Percentiles rank a stretch among this genome's conserved stretches.
Conservation (phyloP, 208 protist species). For the Entamoeba histolytica region DNA sequence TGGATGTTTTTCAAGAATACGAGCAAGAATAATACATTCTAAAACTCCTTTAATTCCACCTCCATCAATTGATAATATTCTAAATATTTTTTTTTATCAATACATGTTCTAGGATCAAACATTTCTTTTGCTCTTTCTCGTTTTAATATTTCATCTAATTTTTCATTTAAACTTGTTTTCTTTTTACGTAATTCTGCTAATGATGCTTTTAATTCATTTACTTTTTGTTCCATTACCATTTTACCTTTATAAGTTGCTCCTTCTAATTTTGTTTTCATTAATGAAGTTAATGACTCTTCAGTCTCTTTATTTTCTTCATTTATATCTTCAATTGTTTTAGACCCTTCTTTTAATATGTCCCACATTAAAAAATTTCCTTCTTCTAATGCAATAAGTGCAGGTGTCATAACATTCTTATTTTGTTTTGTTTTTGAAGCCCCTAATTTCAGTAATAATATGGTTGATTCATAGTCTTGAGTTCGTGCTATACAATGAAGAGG, state of each 20-base stretch:
- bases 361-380: background rate
- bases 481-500: background rate
- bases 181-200: background rate
- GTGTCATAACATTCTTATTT: background rate
- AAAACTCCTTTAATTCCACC: background rate
- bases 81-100: background rate
- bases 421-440: background rate
- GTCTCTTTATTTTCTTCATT: background rate
- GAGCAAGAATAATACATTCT: background rate
- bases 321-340: background rate
- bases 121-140: background rate
- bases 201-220: background rate
- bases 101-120: background rate
- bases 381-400: background rate
- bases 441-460: background rate
- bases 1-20: background rate
- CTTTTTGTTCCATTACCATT: background rate
- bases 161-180: background rate
- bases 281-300: background rate
- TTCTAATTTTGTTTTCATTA: background rate
- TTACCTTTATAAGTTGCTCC: background rate
- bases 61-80: background rate
- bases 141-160: background rate
- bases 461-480: background rate
- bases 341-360: background rate